These are phyloP conservation scores for Pisolithus microcarpus DNA, from an alignment of 768 basidiomycete genomes.

Conservation along the genomic window DNA sequence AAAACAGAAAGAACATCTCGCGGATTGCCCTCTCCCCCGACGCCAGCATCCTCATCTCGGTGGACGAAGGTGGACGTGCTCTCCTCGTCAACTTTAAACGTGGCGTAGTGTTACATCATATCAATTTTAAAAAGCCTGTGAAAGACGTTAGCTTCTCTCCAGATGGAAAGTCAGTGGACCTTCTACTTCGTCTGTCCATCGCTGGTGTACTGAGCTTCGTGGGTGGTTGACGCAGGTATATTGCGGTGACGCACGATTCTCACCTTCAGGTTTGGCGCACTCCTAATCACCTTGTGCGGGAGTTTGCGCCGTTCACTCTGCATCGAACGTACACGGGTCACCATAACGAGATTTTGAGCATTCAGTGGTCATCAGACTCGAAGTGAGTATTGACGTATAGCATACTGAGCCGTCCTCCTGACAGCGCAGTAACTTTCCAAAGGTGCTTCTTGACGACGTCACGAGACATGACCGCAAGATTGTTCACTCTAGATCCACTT, in stretches of 20 bases:
- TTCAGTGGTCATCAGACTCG: conserved; percentile 89
- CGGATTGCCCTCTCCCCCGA: conserved; percentile 87
- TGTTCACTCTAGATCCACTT: conserved; percentile 87
- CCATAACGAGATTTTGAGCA: conserved; percentile 83
- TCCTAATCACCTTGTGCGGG: conserved; percentile 88
- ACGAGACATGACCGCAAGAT: conserved; percentile 90
- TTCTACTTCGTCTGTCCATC: not conserved
- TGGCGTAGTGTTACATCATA: conserved; percentile 84
- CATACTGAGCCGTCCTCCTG: not conserved
- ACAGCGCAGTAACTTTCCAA: not conserved
- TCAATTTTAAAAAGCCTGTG: conserved; percentile 88
- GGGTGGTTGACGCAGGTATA: conserved; percentile 46
- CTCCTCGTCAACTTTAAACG: conserved; percentile 86
- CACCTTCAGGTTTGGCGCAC: conserved; percentile 95
- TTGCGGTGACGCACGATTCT: conserved; percentile 88
- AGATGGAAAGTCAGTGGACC: conserved; percentile 67
- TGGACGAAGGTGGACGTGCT: conserved; percentile 97
- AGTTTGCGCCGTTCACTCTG: conserved; percentile 91
- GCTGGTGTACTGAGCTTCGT: not conserved
- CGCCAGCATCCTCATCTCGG: conserved; percentile 75
- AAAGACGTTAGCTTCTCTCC: conserved; percentile 86
- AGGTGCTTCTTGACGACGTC: conserved; percentile 95
- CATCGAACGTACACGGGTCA: conserved; percentile 95
- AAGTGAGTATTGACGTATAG: conserved; percentile 40
- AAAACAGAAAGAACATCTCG: conserved; percentile 92